These are phyloP conservation scores for Metahyphopichia silvanorum DNA, from an alignment of 805 yeast genomes.

Conservation along the genomic window DNA sequence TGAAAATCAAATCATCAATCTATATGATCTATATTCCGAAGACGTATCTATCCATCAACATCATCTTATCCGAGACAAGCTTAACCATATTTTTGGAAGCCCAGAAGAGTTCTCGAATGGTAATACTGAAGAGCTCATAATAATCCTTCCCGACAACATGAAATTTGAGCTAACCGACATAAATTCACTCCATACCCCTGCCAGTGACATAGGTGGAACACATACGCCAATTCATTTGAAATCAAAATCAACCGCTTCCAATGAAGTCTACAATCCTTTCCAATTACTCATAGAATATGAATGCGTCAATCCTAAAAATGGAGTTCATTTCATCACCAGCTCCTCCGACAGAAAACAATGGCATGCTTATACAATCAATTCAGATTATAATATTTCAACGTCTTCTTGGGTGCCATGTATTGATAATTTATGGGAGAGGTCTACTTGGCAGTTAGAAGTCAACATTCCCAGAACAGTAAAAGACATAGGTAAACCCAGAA, in stretches of 20 bases:
- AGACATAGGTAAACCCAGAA: conserved; percentile 55
- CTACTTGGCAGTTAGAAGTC: conserved; percentile 91
- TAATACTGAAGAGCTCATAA: conserved; percentile 61
- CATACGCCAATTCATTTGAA: conserved; percentile 35
- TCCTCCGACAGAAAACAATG: conserved; percentile 49
- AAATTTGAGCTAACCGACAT: conserved; percentile 46
- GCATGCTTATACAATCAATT: conserved; percentile 85
- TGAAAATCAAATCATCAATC: conserved; percentile 19
- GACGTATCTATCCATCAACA: conserved; percentile 51
- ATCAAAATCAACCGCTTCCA: conserved; percentile 28
- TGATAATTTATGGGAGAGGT: conserved; percentile 81
- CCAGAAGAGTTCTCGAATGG: conserved; percentile 16
- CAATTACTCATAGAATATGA: conserved; percentile 66
- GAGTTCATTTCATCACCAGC: conserved; percentile 72
- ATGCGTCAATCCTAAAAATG: conserved; percentile 64
- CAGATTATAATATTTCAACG: conserved; percentile 74
- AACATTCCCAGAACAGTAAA: conserved; percentile 76
- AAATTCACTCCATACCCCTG: conserved; percentile 24
- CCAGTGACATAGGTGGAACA: conserved; percentile 20
- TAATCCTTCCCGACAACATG: conserved; percentile 63
- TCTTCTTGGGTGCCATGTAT: conserved; percentile 98
- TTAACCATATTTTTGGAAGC: conserved; percentile 52
- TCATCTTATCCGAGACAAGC: conserved; percentile 52
- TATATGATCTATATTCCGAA: conserved; percentile 43
- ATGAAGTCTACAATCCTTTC: conserved; percentile 62